Evolutionary conservation across 495 filamentous ascomycete genomes (phyloP).

Genomic region (Aspergillus sclerotiicarbonarius): DNA sequence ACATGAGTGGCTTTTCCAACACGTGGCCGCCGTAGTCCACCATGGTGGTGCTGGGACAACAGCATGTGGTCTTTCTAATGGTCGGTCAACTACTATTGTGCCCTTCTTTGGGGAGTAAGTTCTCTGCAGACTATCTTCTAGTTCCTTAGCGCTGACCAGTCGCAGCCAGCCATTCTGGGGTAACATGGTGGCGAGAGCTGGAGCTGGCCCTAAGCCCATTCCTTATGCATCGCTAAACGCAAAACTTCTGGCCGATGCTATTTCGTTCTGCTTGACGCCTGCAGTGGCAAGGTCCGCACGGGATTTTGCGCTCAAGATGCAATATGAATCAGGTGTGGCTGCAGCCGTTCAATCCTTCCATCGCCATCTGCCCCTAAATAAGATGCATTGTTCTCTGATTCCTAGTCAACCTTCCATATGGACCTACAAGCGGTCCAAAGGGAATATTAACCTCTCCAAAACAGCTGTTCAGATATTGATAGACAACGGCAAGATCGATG

Average conservation of each 20-base stretch:
- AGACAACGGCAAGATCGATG: conserved; percentile 54
- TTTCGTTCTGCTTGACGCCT: conserved; percentile 60
- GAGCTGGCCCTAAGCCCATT: conserved; percentile 68
- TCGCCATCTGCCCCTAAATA: conserved; percentile 54
- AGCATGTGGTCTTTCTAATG: conserved; percentile 57
- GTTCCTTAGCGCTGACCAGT: not conserved
- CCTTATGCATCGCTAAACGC: conserved; percentile 67
- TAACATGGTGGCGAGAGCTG: conserved; percentile 61
- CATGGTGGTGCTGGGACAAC: conserved; percentile 69
- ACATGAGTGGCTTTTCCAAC: conserved; percentile 66
- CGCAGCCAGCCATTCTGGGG: conserved; percentile 76
- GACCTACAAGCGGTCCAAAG: conserved; percentile 51
- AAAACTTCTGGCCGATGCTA: conserved; percentile 65
- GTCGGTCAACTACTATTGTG: conserved; percentile 58
- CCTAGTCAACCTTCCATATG: conserved; percentile 65
- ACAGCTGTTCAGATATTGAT: conserved; percentile 66
- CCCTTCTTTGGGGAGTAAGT: conserved; percentile 65
- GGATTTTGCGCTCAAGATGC: conserved; percentile 60
- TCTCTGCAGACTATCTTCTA: not conserved
- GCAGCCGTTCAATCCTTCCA: conserved; percentile 74
- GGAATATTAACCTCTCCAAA: conserved; percentile 56
- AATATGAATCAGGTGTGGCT: conserved; percentile 66
- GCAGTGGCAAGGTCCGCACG: conserved; percentile 56
- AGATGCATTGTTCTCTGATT: conserved; percentile 68
- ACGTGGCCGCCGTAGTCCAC: conserved; percentile 60